Conservation (phyloP, 306 rosid species). For the Lablab purpureus region DNA sequence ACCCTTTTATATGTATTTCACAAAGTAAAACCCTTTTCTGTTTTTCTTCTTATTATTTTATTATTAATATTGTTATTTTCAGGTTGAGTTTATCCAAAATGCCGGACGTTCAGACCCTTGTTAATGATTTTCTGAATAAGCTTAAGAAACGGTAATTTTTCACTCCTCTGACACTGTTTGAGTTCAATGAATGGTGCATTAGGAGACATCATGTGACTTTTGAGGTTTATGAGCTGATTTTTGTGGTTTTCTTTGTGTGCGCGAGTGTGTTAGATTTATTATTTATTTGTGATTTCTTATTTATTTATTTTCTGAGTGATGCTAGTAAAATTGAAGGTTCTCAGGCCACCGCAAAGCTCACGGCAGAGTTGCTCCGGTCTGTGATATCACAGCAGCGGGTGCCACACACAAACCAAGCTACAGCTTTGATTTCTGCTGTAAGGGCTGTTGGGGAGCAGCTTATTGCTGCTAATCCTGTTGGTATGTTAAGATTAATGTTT, state of each 20-base stretch:
- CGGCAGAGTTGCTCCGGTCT: slow-evolving; percentile 87
- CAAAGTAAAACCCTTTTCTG: neutral
- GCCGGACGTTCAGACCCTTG: slow-evolving; percentile 90
- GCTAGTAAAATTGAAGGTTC: slow-evolving; percentile 97
- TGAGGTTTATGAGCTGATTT: slow-evolving; percentile 25
- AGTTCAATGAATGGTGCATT: slow-evolving; percentile 35
- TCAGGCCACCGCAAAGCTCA: slow-evolving; percentile 80
- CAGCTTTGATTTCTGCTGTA: slow-evolving; percentile 83
- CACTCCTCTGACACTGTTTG: slow-evolving; percentile 16
- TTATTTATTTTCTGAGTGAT: slow-evolving; percentile 39
- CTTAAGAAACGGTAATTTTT: slow-evolving; percentile 80
- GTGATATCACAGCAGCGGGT: slow-evolving; percentile 89
- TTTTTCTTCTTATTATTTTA: neutral
- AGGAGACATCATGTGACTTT: slow-evolving; percentile 28
- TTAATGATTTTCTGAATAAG: slow-evolving; percentile 74
- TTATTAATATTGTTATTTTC: neutral
- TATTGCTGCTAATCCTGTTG: slow-evolving; percentile 95
- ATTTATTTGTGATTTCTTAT: neutral
- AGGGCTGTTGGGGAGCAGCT: slow-evolving; percentile 90
- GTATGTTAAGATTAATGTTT: slow-evolving; percentile 52
- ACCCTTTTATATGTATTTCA: slow-evolving; percentile 22
- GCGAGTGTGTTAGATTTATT: neutral
- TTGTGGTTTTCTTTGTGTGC: neutral
- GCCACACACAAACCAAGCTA: slow-evolving; percentile 86
- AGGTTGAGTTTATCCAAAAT: slow-evolving; percentile 61